Conservation (phyloP, 345 rosid genomes). For the Citrus cavaleriei region DNA sequence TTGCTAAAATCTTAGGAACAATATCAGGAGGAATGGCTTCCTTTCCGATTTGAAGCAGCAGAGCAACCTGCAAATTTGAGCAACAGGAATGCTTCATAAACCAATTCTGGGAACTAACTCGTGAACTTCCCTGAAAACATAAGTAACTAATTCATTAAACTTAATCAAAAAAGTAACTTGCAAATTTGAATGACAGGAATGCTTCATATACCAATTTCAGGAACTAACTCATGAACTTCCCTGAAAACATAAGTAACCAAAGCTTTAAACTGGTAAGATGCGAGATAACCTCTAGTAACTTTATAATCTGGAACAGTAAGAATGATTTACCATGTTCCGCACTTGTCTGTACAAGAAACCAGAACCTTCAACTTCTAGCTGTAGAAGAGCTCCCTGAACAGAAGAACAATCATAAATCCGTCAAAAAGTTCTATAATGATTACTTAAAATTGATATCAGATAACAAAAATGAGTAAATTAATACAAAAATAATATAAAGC, state of each 20-base stretch:
- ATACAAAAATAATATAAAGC: no score
- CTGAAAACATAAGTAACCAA: background rate
- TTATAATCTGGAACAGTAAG: background rate
- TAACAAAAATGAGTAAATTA: no score
- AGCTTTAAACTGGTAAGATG: background rate
- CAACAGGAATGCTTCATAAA: background rate
- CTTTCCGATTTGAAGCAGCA: conserved; percentile 81
- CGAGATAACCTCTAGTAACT: background rate
- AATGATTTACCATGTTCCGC: conserved; percentile 69
- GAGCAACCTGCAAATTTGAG: conserved; percentile 55
- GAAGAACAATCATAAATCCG: conserved; percentile 5
- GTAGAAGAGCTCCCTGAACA: conserved; percentile 66
- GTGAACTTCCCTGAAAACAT: background rate
- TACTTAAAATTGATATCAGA: no score
- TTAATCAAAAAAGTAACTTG: conserved; percentile 45
- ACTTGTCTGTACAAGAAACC: conserved; percentile 92
- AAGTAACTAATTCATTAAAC: background rate
- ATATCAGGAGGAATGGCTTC: conserved; percentile 72
- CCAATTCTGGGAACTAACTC: background rate
- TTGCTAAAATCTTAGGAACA: conserved; percentile 60
- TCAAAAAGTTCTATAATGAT: background rate
- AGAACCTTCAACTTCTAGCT: conserved; percentile 87
- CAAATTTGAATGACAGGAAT: conserved; percentile 5
- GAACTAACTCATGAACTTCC: background rate
- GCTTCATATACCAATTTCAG: background rate